Base-by-base conservation (phyloP, 805 yeast species). In the Metschnikowia bowlesiae region DNA sequence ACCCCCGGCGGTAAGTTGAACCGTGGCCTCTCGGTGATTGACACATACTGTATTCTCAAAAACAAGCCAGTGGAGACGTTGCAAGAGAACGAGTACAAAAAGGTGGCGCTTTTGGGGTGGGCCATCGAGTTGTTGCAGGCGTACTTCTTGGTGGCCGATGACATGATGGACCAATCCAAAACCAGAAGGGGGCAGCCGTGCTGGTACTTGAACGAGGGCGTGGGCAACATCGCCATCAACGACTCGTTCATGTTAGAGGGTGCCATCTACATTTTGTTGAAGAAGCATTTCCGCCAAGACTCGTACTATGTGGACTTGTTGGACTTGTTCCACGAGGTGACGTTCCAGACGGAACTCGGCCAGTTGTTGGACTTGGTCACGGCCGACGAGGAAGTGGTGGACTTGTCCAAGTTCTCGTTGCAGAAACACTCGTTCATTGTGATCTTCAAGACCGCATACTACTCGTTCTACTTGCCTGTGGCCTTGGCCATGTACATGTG, bases 151-250 rank as follows among this genome's bases (percentile, higher is more conserved):
- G 98, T 94, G 50, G 95, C 98, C 32, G 99, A 94, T 68, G 99
- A 94, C 68, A 94, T 94, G 83, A 94, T 94, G 99, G 99, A 94
- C 69, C 82, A 83, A 59, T 87, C 96, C 33, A 86, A 89, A 68
- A 94, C 99, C 39, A 87, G 99, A 79, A 85, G 99, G 69, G 99
- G 97, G 53, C 97, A 92, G 73, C 94, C 97, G 58, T 94, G 99
- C 72, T 94, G 99, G 99, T 94, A 90, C 76, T 83, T 78, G 64
- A 79, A 73, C 34, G 83, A 80, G 58, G 82, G 82, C 37, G 97
- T 94, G 52, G 89, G 88, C 38, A 89, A 89, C 67, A 85, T 94
- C 66, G 99, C 99, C 52, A 94, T 94, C 70, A 94, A 94, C 65
- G 99, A 94, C 66, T 83, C 99, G 3, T 94, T 94, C 70, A 89